A percentile compares a stretch with the other conserved stretches of the same genome.
phyloP scores from a whole-genome alignment of 2,329 filamentous ascomycete species.

The Talaromyces atroroseus region DNA sequence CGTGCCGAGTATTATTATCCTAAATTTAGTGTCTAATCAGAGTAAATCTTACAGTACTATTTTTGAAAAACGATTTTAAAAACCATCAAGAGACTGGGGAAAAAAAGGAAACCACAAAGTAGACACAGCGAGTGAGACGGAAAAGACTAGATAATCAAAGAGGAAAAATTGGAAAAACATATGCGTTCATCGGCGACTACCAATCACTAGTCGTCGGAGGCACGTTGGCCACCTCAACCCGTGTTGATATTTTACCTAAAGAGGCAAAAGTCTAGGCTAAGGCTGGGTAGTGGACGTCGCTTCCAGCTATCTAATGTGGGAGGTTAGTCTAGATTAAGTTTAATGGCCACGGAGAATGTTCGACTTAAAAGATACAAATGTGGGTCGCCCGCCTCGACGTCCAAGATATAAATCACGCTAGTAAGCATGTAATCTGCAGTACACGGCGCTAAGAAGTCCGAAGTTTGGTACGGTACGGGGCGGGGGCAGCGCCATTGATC shows the following conservation, averaged over 20 bases:
- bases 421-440: background rate
- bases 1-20: too few relatives aligned
- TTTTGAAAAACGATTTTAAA: too few relatives aligned
- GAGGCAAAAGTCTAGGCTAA: background rate
- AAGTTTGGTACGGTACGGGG: background rate
- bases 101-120: too few relatives aligned
- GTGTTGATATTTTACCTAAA: background rate
- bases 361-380: background rate
- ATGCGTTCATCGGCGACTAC: too few relatives aligned
- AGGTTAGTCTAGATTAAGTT: background rate
- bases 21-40: too few relatives aligned
- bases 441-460: background rate
- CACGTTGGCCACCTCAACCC: background rate
- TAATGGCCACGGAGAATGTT: background rate
- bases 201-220: too few relatives aligned
- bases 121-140: too few relatives aligned
- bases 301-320: background rate
- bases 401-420: background rate
- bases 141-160: too few relatives aligned
- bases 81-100: too few relatives aligned
- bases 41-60: too few relatives aligned
- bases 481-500: background rate
- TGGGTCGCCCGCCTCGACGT: too few relatives aligned
- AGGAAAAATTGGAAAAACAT: too few relatives aligned
- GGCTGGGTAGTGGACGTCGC: background rate